Evolutionary conservation across 805 yeast genomes (phyloP).

Genomic region (Starmerella roubikii): DNA sequence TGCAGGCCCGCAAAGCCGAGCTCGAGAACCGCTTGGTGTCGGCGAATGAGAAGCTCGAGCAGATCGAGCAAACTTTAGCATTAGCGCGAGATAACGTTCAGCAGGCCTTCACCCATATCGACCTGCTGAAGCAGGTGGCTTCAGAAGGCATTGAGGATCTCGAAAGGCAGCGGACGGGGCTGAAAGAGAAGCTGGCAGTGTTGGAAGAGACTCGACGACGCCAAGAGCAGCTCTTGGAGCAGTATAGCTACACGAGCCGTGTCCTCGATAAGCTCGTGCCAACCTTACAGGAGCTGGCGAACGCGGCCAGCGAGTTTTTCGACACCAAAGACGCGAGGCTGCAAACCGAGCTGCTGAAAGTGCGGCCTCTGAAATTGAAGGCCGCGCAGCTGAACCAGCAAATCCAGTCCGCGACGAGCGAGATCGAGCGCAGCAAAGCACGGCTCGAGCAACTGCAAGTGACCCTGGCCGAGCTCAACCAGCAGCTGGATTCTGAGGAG

Average conservation of each 20-base stretch:
- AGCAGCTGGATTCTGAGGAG: not conserved
- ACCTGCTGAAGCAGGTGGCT: not conserved
- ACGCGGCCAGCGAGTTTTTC: not conserved
- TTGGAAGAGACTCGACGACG: not conserved
- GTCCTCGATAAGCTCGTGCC: not conserved
- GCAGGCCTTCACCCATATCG: not conserved
- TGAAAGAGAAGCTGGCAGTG: not conserved
- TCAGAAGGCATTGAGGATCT: not conserved
- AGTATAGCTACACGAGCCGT: not conserved
- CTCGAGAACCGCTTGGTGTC: no score
- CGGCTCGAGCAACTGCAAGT: not conserved
- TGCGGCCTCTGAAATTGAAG: not conserved
- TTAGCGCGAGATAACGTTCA: no score
- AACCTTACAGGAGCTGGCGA: not conserved
- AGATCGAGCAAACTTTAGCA: no score
- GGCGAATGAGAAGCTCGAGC: no score
- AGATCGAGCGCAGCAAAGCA: not conserved
- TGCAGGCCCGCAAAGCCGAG: no score
- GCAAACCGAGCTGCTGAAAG: not conserved
- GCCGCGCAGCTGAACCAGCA: not conserved
- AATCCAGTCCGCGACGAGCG: not conserved
- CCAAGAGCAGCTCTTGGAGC: not conserved
- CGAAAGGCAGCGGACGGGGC: not conserved
- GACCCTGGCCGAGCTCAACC: not conserved
- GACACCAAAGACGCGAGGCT: not conserved